Percentiles rank a stretch among this genome's conserved stretches.
Conservation (phyloP, 2,329 filamentous ascomycete genomes). For the Calonectria fujianensis region DNA sequence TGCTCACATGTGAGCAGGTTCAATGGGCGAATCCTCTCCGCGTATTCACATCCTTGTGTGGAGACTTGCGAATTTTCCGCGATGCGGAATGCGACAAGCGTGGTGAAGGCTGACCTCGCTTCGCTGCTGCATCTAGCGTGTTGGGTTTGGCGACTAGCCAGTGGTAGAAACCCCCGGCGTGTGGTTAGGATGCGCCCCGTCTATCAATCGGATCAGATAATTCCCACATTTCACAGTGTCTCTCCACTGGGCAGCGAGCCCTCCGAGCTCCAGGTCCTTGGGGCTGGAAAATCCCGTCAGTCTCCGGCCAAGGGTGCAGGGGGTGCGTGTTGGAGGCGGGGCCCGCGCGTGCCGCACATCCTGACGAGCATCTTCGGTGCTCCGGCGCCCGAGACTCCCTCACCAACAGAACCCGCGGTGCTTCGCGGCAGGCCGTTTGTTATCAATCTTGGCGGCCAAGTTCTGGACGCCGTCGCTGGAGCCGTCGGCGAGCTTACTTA, state of each 20-base stretch:
- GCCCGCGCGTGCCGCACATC: neutral
- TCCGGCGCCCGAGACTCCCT: neutral
- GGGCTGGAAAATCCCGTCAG: neutral
- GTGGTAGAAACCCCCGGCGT: neutral
- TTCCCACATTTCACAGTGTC: neutral
- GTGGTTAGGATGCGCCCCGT: neutral
- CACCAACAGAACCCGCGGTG: too few species aligned
- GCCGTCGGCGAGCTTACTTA: neutral
- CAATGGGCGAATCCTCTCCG: neutral
- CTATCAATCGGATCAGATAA: constrained; percentile 37
- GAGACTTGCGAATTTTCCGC: constrained; percentile 6
- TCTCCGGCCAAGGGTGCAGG: neutral
- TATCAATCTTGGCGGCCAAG: neutral
- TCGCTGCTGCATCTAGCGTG: neutral
- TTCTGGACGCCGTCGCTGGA: neutral
- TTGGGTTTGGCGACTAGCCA: too few species aligned
- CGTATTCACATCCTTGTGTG: neutral
- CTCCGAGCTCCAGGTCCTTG: constrained; percentile 1
- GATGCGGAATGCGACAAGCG: neutral
- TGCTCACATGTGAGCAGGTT: neutral
- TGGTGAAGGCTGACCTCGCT: neutral
- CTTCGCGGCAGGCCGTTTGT: neutral
- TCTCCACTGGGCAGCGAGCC: neutral
- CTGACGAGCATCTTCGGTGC: neutral
- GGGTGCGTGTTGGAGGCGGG: neutral